Conservation (phyloP, 2,329 filamentous ascomycete species). For the Fusarium graminum region DNA sequence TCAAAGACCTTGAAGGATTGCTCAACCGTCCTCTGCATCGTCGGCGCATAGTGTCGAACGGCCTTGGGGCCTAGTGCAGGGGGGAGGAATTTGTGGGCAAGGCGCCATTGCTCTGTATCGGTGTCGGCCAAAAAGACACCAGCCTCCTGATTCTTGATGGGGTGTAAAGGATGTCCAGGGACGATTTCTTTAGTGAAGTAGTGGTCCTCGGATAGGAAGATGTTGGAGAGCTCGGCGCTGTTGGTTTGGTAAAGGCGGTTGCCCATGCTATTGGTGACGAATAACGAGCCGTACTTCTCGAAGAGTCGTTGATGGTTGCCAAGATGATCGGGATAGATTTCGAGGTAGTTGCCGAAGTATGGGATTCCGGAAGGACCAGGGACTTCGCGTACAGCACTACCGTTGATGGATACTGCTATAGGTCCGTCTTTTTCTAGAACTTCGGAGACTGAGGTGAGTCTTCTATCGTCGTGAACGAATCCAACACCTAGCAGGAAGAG, state of each 20-base stretch:
- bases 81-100: slow-evolving; percentile 72
- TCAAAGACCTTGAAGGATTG: slow-evolving; percentile 64
- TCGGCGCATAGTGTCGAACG: slow-evolving; percentile 70
- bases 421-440: slow-evolving; percentile 49
- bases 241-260: slow-evolving; percentile 64
- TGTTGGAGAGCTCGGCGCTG: slow-evolving; percentile 59
- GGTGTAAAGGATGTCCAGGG: slow-evolving; percentile 62
- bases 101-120: slow-evolving; percentile 61
- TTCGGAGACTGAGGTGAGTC: slow-evolving; percentile 50
- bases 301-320: slow-evolving; percentile 69
- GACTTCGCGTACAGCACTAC: slow-evolving; percentile 61
- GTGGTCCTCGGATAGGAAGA: slow-evolving; percentile 62
- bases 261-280: slow-evolving; percentile 66
- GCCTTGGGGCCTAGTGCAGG: slow-evolving; percentile 70
- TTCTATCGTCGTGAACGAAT: slow-evolving; percentile 50
- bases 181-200: slow-evolving; percentile 67
- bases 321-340: slow-evolving; percentile 69
- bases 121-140: slow-evolving; percentile 65
- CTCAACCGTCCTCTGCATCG: slow-evolving; percentile 68
- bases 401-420: slow-evolving; percentile 63
- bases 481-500: slow-evolving; percentile 51
- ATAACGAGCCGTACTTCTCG: slow-evolving; percentile 63
- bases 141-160: slow-evolving; percentile 58
- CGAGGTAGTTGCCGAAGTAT: slow-evolving; percentile 65
- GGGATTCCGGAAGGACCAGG: slow-evolving; percentile 64